These are phyloP conservation scores for Hyaloscypha bicolor DNA, from an alignment of 495 filamentous ascomycete genomes.

Conservation along the genomic window DNA sequence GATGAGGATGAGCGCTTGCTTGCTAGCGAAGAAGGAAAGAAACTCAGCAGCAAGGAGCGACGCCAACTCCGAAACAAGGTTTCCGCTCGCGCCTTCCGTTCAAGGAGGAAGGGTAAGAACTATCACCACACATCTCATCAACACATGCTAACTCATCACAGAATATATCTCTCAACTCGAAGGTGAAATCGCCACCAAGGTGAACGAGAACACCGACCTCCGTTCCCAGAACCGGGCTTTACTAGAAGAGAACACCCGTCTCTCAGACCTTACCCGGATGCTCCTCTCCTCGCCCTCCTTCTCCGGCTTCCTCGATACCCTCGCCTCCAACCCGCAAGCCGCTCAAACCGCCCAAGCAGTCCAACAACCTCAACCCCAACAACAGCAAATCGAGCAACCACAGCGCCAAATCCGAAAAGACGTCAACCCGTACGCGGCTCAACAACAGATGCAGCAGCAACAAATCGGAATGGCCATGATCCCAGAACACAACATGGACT, in stretches of 20 bases:
- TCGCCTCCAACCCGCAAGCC: slow-evolving; percentile 55
- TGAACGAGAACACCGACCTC: slow-evolving; percentile 71
- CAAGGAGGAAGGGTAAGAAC: slow-evolving; percentile 86
- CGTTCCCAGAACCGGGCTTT: slow-evolving; percentile 72
- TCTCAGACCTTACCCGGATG: slow-evolving; percentile 76
- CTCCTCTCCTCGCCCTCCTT: slow-evolving; percentile 88
- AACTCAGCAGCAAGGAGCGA: slow-evolving; percentile 90
- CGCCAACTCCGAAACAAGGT: slow-evolving; percentile 97
- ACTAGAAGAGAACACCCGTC: slow-evolving; percentile 76
- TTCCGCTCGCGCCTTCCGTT: slow-evolving; percentile 94
- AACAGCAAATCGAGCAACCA: slow-evolving; percentile 45
- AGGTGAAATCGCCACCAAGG: slow-evolving; percentile 72
- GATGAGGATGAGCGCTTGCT: slow-evolving; percentile 94
- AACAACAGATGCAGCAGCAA: slow-evolving; percentile 58
- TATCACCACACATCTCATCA: slow-evolving; percentile 10
- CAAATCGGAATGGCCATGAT: slow-evolving; percentile 74
- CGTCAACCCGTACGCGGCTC: slow-evolving; percentile 57
- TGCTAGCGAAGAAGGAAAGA: slow-evolving; percentile 96
- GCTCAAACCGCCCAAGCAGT: slow-evolving; percentile 35
- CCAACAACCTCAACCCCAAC: slow-evolving; percentile 35
- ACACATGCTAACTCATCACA: slow-evolving; percentile 55
- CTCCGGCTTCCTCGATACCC: slow-evolving; percentile 74
- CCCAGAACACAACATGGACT: slow-evolving; percentile 71
- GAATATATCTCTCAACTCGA: slow-evolving; percentile 97
- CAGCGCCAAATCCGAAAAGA: slow-evolving; percentile 61